A percentile compares a stretch with the other conserved stretches of the same genome.
phyloP scores from a whole-genome alignment of 345 rosid species.

The Camelina neglecta region DNA sequence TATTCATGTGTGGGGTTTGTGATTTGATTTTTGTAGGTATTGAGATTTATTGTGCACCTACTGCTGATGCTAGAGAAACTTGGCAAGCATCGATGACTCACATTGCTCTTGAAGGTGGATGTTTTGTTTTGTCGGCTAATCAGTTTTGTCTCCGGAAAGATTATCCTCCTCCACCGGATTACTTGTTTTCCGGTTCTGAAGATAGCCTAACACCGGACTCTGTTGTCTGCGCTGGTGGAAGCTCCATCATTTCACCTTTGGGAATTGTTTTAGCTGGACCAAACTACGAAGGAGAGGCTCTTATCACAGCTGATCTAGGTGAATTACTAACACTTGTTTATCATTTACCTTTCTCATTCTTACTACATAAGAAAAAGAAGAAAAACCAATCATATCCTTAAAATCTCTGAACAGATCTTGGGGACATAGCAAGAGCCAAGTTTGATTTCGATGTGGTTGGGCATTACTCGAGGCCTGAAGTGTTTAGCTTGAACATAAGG shows the following conservation, averaged over 20 bases:
- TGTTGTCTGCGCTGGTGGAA: constrained; percentile 90
- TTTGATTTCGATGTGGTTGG: constrained; percentile 97
- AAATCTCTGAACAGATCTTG: constrained; percentile 61
- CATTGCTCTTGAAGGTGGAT: constrained; percentile 97
- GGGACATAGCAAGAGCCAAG: constrained; percentile 87
- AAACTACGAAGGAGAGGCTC: constrained; percentile 84
- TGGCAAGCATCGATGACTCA: constrained; percentile 96
- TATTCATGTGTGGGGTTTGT: not conserved
- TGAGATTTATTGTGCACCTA: constrained; percentile 95
- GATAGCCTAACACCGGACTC: constrained; percentile 73
- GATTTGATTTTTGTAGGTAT: constrained; percentile 54
- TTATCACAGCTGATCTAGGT: constrained; percentile 91
- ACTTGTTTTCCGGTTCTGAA: constrained; percentile 67
- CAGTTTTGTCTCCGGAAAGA: constrained; percentile 89
- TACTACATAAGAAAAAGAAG: not conserved
- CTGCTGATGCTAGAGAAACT: constrained; percentile 82
- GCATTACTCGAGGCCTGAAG: constrained; percentile 92
- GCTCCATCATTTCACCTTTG: constrained; percentile 84
- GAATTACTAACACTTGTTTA: constrained; percentile 25
- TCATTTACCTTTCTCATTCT: not conserved
- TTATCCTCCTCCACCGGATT: constrained; percentile 91
- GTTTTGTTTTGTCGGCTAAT: constrained; percentile 87
- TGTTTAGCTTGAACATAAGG: constrained; percentile 79
- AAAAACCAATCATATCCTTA: not conserved
- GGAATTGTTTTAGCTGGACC: constrained; percentile 92